Evolutionary conservation across 2,329 filamentous ascomycete species (phyloP), one percentile per base, ranked within the genome.

Genomic region (Ophiostoma triangulosporum): DNA sequence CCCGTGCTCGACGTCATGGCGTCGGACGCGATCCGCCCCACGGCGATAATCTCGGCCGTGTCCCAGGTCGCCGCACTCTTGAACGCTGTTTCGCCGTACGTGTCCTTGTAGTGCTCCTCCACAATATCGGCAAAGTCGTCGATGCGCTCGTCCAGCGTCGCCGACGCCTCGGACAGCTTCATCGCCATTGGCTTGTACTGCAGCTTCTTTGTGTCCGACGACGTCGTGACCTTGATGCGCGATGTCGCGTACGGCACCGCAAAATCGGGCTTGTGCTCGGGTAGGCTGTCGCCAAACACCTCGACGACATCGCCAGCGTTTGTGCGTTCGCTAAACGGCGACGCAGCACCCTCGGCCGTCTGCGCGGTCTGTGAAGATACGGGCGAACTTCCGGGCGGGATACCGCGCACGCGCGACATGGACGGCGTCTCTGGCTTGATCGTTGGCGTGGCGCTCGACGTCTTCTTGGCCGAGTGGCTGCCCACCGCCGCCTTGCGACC

Each of bases 101-200:
- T 3, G 17, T 93, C 86, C 6, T 95, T 72, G 14, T 78, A 73
- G 66, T 95, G 80, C 59, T 89, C 74, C 54, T 84, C 78, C 68
- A 87, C 82, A 1, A 89, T 67, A n/a, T 73, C 70, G 56, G 81
- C 76, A 62, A 96, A 95, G 58, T 90, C 88, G 62, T 97, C 89
- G 70, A 98, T 96, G 61, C 89, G 78, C 68, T 97, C 91, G 68
- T 98, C 93, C 7, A 97, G 76, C 45, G 95, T 87, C 66, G 95
- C 90, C 4, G 91, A 95, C 0, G 88, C 83, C 65, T 96, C 90
- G 5, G 88, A 90, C 6, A 93, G 75, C 63, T 95, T 95, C 89
- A 97, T 95, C 2, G 88, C 85, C 74, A 97, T 83, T 2, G 89
- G 87, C 64, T 90, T 93, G 69, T 97, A 98, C 1, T 75, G 81